phyloP scores from a whole-genome alignment of 176 grass and related monocot species.

The Carex kokanica region DNA sequence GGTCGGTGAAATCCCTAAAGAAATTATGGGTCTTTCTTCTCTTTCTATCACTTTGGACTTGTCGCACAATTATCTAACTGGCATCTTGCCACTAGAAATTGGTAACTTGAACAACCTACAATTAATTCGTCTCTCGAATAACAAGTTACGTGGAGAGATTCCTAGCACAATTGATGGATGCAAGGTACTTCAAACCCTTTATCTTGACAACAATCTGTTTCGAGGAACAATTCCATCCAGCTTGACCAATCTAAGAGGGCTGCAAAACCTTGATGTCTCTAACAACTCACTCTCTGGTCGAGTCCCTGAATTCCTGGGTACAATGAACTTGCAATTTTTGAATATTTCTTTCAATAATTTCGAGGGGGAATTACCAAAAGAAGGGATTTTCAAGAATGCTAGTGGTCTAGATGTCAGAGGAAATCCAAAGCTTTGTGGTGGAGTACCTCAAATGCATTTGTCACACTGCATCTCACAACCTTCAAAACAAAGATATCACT shows the following conservation, averaged over 20 bases:
- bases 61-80: not conserved
- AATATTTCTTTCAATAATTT: too few species aligned
- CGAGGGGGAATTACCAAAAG: not conserved
- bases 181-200: not conserved
- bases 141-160: conserved; percentile 24
- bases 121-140: conserved; percentile 19
- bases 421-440: conserved; percentile 33
- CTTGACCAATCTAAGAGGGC: not conserved
- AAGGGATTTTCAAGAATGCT: conserved; percentile 12
- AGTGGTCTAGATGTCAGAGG: conserved; percentile 15
- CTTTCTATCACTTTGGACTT: not conserved
- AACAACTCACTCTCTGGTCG: not conserved
- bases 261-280: conserved; percentile 13
- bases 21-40: not conserved
- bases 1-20: conserved; percentile 24
- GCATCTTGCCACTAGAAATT: conserved; percentile 9
- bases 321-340: too few species aligned
- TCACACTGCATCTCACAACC: not conserved
- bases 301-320: not conserved
- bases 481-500: not conserved
- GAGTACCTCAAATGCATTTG: conserved; percentile 10
- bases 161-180: conserved; percentile 24
- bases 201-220: conserved; percentile 25
- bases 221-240: conserved; percentile 29
- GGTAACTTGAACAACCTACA: conserved; percentile 8